Base-by-base conservation (phyloP, 2,329 filamentous ascomycete species). In the Trichothecium roseum region DNA sequence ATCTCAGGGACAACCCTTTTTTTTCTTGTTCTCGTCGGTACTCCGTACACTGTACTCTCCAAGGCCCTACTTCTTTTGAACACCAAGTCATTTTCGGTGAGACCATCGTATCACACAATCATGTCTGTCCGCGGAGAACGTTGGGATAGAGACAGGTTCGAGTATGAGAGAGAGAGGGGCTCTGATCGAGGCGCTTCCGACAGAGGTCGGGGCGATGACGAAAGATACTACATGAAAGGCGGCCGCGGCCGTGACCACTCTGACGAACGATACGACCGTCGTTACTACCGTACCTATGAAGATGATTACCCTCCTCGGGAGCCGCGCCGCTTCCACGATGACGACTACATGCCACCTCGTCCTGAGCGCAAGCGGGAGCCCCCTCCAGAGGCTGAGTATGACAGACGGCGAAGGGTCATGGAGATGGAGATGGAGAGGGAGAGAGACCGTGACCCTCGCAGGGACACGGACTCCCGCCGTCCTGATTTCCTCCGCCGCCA, bases 401-500 rank as follows among this genome's bases (percentile, higher is more conserved):
- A 75, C 39, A 66, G 70, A 24, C 20, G 20, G 10, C 20, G 20
- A 24, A 24, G 20, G 20, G 20, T 36, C 71, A 73, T 22, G 70
- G 64, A 72, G 30, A 54, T 78, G 42, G 64, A 70, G 40, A 66
- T 66, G 37, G 76, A 69, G 39, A 66, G 67, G 38, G 76, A 80
- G 42, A 63, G 65, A 22, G 72, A 77, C 36, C 55, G 68, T 34
- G 68, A 63, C 26, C 41, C 48, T 30, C 60, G 67, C 18, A 62
- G 69, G 18, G 60, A 55, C 29, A 57, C 68, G 4, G 68, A 72
- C 8, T 72, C 69, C 36, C 68, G 70, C 24, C 71, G 82, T 31
- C 87, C 86, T 3, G 50, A 68, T 20, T 69, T 88, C 43, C 52
- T 91, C 34, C 75, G 88, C 39, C 76, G 88, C 30, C 87, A 94